Evolutionary conservation across 441 rosid genomes (phyloP).

Genomic region (Melastoma candidum): DNA sequence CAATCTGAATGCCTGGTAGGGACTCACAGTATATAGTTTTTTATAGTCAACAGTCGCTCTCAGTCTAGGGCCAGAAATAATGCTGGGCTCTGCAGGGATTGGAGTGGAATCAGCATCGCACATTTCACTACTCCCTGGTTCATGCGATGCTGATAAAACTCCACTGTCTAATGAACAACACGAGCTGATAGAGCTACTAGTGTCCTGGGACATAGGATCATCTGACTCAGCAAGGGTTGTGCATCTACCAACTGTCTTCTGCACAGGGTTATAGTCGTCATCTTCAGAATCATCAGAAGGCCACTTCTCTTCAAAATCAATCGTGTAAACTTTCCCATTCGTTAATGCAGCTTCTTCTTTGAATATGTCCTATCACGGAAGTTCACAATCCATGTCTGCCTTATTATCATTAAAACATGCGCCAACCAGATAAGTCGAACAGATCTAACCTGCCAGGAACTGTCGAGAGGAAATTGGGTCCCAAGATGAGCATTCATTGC

Average conservation of each 20-base stretch:
- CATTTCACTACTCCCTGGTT: slow-evolving; percentile 20
- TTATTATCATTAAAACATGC: no score
- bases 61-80: slow-evolving; percentile 62
- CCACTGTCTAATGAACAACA: slow-evolving; percentile 74
- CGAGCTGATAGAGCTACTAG: slow-evolving; percentile 56
- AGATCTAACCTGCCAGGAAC: slow-evolving; percentile 74
- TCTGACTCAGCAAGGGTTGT: slow-evolving; percentile 39
- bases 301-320: slow-evolving; percentile 74
- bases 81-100: slow-evolving; percentile 48
- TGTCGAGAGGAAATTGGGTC: slow-evolving; percentile 48
- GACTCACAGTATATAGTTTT: slow-evolving; percentile 76
- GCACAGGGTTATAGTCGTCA: slow-evolving; percentile 80
- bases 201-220: slow-evolving; percentile 30
- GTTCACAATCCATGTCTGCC: background rate
- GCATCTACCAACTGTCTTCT: slow-evolving; percentile 37
- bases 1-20: slow-evolving; percentile 4
- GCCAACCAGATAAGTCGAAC: no score
- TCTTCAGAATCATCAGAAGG: slow-evolving; percentile 98
- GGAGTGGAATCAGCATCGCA: slow-evolving; percentile 29
- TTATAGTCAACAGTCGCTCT: slow-evolving; percentile 77
- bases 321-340: slow-evolving; percentile 38
- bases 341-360: slow-evolving; percentile 66
- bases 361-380: slow-evolving; percentile 61
- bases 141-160: slow-evolving; percentile 42
- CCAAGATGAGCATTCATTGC: slow-evolving; percentile 95